Percentiles rank a stretch among this genome's conserved stretches.
Conservation (phyloP, 768 basidiomycete species). For the Lentinula raphanica region DNA sequence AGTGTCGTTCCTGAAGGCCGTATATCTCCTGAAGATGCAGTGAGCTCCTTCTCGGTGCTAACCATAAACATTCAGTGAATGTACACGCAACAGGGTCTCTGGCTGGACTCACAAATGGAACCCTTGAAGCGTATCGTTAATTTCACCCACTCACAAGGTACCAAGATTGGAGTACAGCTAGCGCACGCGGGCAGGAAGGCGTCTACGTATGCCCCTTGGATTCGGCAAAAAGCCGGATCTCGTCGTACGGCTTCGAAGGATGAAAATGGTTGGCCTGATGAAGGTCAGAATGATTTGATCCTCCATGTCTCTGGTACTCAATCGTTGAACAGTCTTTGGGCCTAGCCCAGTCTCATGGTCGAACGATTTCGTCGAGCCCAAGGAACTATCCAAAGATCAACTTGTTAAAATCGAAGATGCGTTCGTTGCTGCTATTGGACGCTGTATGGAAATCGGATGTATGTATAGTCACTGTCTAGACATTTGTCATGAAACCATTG, state of each 20-base stretch:
- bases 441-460: constrained; percentile 62
- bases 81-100: constrained; percentile 46
- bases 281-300: constrained; percentile 32
- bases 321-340: constrained; percentile 43
- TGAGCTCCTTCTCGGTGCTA: constrained; percentile 24
- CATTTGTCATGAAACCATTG: background rate
- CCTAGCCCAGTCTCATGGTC: constrained; percentile 57
- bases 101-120: constrained; percentile 71
- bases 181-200: constrained; percentile 73
- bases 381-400: constrained; percentile 49
- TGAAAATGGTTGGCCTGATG: constrained; percentile 67
- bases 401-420: constrained; percentile 56
- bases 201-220: constrained; percentile 66
- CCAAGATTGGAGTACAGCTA: constrained; percentile 74
- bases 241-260: constrained; percentile 37
- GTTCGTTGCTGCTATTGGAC: constrained; percentile 48
- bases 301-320: background rate
- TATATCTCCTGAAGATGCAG: constrained; percentile 72
- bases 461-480: constrained; percentile 17
- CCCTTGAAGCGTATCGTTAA: constrained; percentile 67
- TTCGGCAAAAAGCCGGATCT: constrained; percentile 33
- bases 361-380: constrained; percentile 48
- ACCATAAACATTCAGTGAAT: background rate
- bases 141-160: constrained; percentile 66
- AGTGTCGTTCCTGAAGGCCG: constrained; percentile 70